Evolutionary conservation across 495 filamentous ascomycete genomes (phyloP), one percentile per base, ranked within the genome.

Genomic region (Neurospora sp.): DNA sequence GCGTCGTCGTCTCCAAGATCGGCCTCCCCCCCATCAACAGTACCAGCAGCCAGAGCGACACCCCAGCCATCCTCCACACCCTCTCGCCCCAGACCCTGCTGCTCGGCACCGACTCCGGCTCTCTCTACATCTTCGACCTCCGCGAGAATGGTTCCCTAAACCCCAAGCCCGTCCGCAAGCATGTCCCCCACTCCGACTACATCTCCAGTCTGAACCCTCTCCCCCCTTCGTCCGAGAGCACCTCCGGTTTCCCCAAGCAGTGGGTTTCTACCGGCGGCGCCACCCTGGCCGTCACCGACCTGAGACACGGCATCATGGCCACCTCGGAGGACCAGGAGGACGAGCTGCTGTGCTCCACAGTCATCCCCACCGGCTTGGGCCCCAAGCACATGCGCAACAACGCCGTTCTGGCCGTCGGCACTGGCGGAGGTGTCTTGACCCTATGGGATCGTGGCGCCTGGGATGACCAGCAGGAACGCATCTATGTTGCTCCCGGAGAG

Each of bases 251-350:
- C 81, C 89, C 89, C 79, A 96, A 97, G 77, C 94, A 98, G 81
- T 98, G 93, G 90, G 86, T 97, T 31, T 93, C 90, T 7, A 97
- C 94, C 0, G 96, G 96, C 53, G 94, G 93, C 35, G 94, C 92
- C 1, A 97, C 94, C 2, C 83, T 98, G 18, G 93, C 93, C 9
- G 89, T 97, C 42, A 95, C 93, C 1, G 96, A 99, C 82, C 84
- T 97, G 8, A 88, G 96, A 31, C 85, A 90, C 40, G 93, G 93
- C 6, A 92, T 97, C 1, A 81, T 98, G 12, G 90, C 94, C 22
- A 89, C 89, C 70, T 96, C 93, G 74, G 96, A 97, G 78, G 92
- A 97, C 77, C 94, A 98, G 77, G 96, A 94, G 74, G 96, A 97
- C 72, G 96, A 98, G 80, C 80, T 98, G 71, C 86, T 97, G 16